Evolutionary conservation across 192 early-diverging fungal genomes (phyloP).

Genomic region (Jimgerdemannia lactiflua): DNA sequence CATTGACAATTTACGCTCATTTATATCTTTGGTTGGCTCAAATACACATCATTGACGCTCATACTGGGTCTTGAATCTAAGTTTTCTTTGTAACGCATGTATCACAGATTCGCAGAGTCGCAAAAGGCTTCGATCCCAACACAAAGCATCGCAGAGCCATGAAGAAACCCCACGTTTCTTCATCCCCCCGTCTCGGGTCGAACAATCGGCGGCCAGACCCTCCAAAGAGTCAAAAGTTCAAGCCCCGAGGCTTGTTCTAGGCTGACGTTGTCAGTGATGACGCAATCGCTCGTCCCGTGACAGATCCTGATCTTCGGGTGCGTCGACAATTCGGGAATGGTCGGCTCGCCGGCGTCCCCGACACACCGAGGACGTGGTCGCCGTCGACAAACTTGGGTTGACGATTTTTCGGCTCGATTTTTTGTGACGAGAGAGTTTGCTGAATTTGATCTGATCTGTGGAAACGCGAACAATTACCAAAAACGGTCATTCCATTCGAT

Average conservation of each 20-base stretch:
- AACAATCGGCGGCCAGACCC: neutral
- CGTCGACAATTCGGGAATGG: no score
- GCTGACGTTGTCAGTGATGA: neutral
- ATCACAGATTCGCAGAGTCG: neutral
- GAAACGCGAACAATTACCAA: neutral
- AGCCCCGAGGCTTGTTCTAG: neutral
- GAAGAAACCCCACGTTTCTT: neutral
- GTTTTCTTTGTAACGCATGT: neutral
- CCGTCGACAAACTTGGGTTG: neutral
- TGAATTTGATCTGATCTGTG: neutral
- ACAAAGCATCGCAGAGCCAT: neutral
- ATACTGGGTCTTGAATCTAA: no score
- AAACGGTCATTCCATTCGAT: neutral
- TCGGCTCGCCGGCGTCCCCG: neutral
- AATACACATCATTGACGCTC: no score
- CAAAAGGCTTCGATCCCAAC: neutral
- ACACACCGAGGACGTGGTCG: neutral
- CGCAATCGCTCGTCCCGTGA: no score
- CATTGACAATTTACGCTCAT: no score
- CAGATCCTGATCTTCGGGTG: no score
- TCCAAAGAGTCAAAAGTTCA: neutral
- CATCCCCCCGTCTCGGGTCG: neutral
- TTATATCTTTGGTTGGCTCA: no score
- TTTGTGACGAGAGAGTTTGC: neutral
- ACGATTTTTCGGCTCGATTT: neutral